Evolutionary conservation across 1,139 yeast species (phyloP).

Genomic region (Barnettozyma hawaiiensis): DNA sequence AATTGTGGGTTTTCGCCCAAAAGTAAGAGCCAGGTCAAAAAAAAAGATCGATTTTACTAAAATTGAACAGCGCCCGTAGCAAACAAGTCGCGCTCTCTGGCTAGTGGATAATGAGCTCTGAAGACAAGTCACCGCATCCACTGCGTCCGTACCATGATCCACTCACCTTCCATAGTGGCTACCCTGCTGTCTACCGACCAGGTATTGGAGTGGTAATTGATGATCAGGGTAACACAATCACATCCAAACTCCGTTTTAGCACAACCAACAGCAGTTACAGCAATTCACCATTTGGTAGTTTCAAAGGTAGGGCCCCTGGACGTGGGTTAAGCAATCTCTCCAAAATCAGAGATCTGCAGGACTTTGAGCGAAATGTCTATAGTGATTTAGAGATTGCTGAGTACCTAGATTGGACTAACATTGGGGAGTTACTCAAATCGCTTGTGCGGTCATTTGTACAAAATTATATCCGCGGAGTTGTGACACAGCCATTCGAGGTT

Average conservation of each 20-base stretch:
- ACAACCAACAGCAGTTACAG: conserved; percentile 1
- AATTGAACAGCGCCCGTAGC: background rate
- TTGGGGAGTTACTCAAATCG: conserved; percentile 49
- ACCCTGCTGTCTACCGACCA: conserved; percentile 54
- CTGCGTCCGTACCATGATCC: conserved; percentile 70
- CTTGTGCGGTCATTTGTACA: conserved; percentile 56
- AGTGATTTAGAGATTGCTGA: conserved; percentile 65
- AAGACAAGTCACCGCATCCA: conserved; percentile 5
- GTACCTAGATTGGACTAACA: conserved; percentile 53
- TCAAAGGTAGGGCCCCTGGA: background rate
- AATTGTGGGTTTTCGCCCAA: no score
- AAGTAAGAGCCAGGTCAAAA: no score
- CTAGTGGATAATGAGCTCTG: background rate
- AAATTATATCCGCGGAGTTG: conserved; percentile 59
- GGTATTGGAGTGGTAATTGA: conserved; percentile 48
- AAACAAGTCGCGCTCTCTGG: background rate
- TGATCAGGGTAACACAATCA: conserved; percentile 32
- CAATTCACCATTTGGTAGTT: background rate
- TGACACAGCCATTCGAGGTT: conserved; percentile 88
- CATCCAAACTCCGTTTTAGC: conserved; percentile 29
- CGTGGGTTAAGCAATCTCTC: conserved; percentile 19
- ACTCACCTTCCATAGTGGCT: conserved; percentile 62
- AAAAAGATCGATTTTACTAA: background rate
- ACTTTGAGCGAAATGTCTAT: conserved; percentile 41
- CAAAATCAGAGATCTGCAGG: conserved; percentile 19